A percentile compares a stretch with the other conserved stretches of the same genome.
phyloP scores from a whole-genome alignment of 106 monocot species.

The Gastrodia elata region DNA sequence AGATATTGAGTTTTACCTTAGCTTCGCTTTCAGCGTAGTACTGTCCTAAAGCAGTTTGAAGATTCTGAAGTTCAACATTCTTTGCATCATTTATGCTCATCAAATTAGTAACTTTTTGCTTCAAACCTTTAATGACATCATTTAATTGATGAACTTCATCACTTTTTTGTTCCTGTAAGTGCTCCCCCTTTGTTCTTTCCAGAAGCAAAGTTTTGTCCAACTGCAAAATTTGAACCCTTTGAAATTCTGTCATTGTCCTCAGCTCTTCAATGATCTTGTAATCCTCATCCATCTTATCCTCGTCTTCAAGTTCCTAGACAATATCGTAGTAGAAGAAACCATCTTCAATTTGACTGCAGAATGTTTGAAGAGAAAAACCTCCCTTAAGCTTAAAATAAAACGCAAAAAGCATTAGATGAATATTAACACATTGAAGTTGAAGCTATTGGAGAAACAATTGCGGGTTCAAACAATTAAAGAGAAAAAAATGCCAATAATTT shows the following conservation, averaged over 20 bases:
- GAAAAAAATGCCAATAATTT: background rate
- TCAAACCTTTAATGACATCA: slow-evolving; percentile 49
- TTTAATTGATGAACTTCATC: slow-evolving; percentile 57
- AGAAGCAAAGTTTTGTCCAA: slow-evolving; percentile 69
- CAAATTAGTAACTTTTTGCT: slow-evolving; percentile 44
- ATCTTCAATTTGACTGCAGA: slow-evolving; percentile 61
- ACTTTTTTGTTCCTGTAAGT: slow-evolving; percentile 29
- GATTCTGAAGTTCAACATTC: slow-evolving; percentile 79
- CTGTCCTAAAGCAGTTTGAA: slow-evolving; percentile 92
- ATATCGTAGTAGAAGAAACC: slow-evolving; percentile 51
- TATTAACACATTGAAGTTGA: background rate
- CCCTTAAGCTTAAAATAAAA: slow-evolving; percentile 29
- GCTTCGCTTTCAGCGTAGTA: slow-evolving; percentile 98
- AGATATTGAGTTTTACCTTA: slow-evolving; percentile 37
- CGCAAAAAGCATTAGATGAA: slow-evolving; percentile 21
- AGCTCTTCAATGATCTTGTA: slow-evolving; percentile 82
- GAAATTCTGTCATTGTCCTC: slow-evolving; percentile 34
- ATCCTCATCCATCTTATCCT: slow-evolving; percentile 97
- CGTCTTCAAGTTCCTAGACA: slow-evolving; percentile 85
- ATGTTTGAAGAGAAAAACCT: slow-evolving; percentile 34
- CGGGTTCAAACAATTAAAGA: background rate
- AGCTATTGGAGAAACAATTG: background rate
- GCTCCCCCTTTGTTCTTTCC: slow-evolving; percentile 47
- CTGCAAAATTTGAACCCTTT: slow-evolving; percentile 57
- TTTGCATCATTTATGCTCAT: slow-evolving; percentile 54